These are phyloP conservation scores for Trypanosoma avium DNA, from an alignment of 208 protist genomes.

Conservation along the genomic window DNA sequence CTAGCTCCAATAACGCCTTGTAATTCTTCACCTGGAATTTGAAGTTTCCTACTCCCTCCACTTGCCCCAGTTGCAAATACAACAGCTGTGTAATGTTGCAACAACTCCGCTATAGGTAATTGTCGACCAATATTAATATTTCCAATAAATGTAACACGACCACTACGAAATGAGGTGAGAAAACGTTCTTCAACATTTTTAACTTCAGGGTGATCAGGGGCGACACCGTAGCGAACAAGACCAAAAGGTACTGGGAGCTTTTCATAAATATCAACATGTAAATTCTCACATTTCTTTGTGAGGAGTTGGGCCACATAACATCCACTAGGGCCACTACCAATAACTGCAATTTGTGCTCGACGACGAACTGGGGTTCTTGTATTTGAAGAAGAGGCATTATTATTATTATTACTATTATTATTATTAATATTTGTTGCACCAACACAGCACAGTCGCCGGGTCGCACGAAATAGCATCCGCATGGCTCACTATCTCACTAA, in stretches of 20 bases:
- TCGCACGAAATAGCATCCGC: neutral
- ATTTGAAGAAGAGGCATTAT: neutral
- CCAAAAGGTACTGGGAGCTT: constrained; percentile 95
- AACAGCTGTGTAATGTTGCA: constrained; percentile 90
- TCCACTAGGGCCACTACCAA: constrained; percentile 95
- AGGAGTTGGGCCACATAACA: constrained; percentile 94
- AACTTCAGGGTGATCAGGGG: constrained; percentile 97
- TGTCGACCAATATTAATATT: constrained; percentile 91
- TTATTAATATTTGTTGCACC: neutral
- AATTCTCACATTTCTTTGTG: constrained; percentile 60
- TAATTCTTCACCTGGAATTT: constrained; percentile 83
- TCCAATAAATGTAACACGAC: constrained; percentile 88
- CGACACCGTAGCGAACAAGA: constrained; percentile 96
- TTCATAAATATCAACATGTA: constrained; percentile 94
- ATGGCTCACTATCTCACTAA: no score
- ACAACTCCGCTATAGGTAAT: constrained; percentile 67
- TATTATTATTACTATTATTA: neutral
- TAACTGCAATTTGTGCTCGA: constrained; percentile 87
- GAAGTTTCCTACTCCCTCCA: constrained; percentile 56
- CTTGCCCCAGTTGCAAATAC: constrained; percentile 94
- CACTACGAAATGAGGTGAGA: constrained; percentile 72
- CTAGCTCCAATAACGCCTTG: constrained; percentile 78
- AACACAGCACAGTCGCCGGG: constrained; percentile 1
- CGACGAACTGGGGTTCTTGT: constrained; percentile 5
- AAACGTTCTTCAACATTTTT: constrained; percentile 95